Base-by-base conservation (phyloP, 192 early-diverging fungal genomes). In the Coemansia sp. region DNA sequence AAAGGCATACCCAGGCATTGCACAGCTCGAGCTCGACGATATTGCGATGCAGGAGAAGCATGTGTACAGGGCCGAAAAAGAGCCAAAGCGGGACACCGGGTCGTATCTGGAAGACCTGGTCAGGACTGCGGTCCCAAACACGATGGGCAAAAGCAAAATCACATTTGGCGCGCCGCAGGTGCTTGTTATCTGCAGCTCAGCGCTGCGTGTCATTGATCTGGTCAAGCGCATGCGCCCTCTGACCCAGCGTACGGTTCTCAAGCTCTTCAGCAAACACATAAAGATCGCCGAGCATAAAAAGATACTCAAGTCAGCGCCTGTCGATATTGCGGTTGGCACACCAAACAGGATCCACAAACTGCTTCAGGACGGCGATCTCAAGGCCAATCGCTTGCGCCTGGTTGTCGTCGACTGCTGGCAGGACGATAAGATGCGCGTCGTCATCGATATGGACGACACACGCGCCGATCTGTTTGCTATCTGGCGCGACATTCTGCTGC, bases 371-470 rank as follows among this genome's bases (percentile, higher is more conserved):
- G 60, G 52, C 10, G 69, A 66, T 16, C 59, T 83, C 12, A 72
- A 71, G 59, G 37, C 77, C 42, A 73, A 72, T 18, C 71, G 73
- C 12, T 40, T 78, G 30, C 34, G 61, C 15, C 64, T 83, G 48
- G 81, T 83, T 10, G 69, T 71, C 2, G 61, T 83, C 31, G 81
- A 83, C 48, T 77, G 81, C 58, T 78, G 72, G 72, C 70, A 73
- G 59, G 81, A 83, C 64, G 58, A 69, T 18, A 83, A 83, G 64
- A 77, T 77, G 75, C 75, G 81, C 9, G 75, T 83, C 2, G 56
- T 77, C 31, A 45, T 83, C 26, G 81, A 83, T 29, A 83, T 83
- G 75, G 75, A 77, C 56, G 81, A 83, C 21, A 75, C 70, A 0
- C 34, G 72, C 10, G 57, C 63, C 28, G 81, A 83, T 40, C 56